Conservation (phyloP, 1,284 basidiomycete species). For the Ganoderma multipileum region DNA sequence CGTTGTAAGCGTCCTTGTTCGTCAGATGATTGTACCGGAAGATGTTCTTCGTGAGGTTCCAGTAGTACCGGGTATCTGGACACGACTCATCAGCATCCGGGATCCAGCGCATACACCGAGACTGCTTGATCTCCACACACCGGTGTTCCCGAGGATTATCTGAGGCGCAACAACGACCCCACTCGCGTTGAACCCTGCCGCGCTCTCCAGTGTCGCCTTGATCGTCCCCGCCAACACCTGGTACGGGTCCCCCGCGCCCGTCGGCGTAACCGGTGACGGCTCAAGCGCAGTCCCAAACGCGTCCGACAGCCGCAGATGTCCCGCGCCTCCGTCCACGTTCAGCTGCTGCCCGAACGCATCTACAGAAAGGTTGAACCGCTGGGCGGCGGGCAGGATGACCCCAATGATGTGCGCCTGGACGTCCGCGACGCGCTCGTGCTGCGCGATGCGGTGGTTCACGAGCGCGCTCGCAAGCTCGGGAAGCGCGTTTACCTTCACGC, state of each 20-base stretch:
- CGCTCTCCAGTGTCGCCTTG: conserved; percentile 43
- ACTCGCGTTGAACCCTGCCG: conserved; percentile 36
- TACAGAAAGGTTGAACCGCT: conserved; percentile 56
- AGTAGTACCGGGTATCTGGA: conserved; percentile 51
- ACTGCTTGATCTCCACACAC: conserved; percentile 23
- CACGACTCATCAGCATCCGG: neutral
- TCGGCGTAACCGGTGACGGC: conserved; percentile 62
- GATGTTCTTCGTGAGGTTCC: conserved; percentile 52
- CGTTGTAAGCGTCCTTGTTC: conserved; percentile 28
- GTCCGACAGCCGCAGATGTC: conserved; percentile 47
- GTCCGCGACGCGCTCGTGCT: conserved; percentile 50
- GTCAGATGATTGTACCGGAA: conserved; percentile 49
- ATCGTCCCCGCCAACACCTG: conserved; percentile 57
- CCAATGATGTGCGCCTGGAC: conserved; percentile 48
- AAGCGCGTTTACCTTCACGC: conserved; percentile 65
- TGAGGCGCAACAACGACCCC: conserved; percentile 46
- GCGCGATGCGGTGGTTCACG: conserved; percentile 61
- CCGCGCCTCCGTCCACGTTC: conserved; percentile 26
- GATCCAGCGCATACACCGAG: neutral
- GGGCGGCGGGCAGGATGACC: conserved; percentile 50
- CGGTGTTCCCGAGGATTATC: conserved; percentile 45
- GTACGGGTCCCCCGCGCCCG: conserved; percentile 51
- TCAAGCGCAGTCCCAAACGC: conserved; percentile 54
- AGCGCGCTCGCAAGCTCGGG: conserved; percentile 60
- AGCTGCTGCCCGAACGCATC: conserved; percentile 52